Evolutionary conservation across 148 eudicot genomes (phyloP), one percentile per base, ranked within the genome.

Genomic region (Vaccinium myrtillus): DNA sequence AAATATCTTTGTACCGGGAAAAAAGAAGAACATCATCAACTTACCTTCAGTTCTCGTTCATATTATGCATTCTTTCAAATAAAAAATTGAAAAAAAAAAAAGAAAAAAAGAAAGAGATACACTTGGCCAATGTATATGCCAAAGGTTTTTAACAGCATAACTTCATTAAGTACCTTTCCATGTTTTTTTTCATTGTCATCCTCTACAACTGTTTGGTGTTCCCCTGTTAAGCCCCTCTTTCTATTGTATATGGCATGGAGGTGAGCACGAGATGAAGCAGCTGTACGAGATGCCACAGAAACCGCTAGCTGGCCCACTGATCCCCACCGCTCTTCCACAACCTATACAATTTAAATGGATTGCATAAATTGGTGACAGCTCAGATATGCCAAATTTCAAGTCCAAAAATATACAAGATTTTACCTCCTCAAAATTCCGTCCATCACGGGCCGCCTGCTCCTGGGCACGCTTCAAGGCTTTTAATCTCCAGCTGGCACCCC

Each of bases 401-500:
- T 25, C 46, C 21, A 75, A 71, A 75, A 67, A 48, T 67, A 56
- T 59, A 84, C 23, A 78, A 9, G 6, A 51, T 49, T 83, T 78
- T 88, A 97, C 99, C 88, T 97, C 96, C 59, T 91, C 87, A 69
- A 97, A 90, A 25, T 88, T 86, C 67, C 88, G 87, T 67, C 99
- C 99, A 75, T 97, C 98, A 25, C 98, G 98, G 85, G 89, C 91
- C 61, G 99, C 98, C 87, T 97, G 98, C 85, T 97, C 99, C 81
- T 95, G 88, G 39, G 98, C 91, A 82, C 98, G 95, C 86, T 94
- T 97, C 91, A 97, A 87, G 54, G 99, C 98, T 89, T 97, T 97
- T 83, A 95, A 83, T 89, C 99, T 95, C 99, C 98, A 97, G 84
- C 99, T 97, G 77, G 98, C 98, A 78, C 99, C 99, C 87, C 98